Conservation (phyloP, 345 rosid species). For the Sonneratia alba region DNA sequence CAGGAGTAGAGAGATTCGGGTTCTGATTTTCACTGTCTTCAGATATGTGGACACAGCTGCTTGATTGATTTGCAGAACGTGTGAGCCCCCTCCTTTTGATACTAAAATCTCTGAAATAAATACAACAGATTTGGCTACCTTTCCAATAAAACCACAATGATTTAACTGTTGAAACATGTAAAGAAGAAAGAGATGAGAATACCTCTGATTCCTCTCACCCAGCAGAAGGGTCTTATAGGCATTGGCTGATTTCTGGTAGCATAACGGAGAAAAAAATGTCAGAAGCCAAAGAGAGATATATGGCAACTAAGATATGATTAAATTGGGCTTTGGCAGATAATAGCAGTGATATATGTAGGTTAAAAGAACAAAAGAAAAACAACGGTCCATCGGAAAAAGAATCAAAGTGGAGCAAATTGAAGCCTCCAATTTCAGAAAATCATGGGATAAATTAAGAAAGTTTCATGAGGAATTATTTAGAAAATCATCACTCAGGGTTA, state of each 20-base stretch:
- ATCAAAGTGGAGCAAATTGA: not conserved
- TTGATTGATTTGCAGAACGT: slow-evolving; percentile 26
- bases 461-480: too few relatives aligned
- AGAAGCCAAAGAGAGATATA: not conserved
- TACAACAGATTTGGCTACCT: not conserved
- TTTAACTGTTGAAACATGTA: not conserved
- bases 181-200: slow-evolving; percentile 1
- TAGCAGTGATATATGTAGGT: not conserved
- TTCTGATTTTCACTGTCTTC: slow-evolving; percentile 64
- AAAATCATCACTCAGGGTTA: not conserved
- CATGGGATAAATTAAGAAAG: too few relatives aligned
- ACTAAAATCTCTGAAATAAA: slow-evolving; percentile 29
- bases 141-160: slow-evolving; percentile 6
- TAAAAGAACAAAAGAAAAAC: not conserved
- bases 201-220: slow-evolving; percentile 38
- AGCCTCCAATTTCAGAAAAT: not conserved
- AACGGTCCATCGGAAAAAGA: too few relatives aligned
- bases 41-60: slow-evolving; percentile 9
- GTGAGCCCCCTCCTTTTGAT: slow-evolving; percentile 51
- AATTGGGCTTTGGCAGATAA: not conserved
- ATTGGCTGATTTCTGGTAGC: slow-evolving; percentile 17
- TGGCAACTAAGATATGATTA: not conserved
- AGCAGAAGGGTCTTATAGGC: slow-evolving; percentile 23
- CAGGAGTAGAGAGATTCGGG: slow-evolving; percentile 49
- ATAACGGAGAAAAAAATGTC: slow-evolving; percentile 2